phyloP scores from a whole-genome alignment of 345 rosid species.

The Garcia nutans region DNA sequence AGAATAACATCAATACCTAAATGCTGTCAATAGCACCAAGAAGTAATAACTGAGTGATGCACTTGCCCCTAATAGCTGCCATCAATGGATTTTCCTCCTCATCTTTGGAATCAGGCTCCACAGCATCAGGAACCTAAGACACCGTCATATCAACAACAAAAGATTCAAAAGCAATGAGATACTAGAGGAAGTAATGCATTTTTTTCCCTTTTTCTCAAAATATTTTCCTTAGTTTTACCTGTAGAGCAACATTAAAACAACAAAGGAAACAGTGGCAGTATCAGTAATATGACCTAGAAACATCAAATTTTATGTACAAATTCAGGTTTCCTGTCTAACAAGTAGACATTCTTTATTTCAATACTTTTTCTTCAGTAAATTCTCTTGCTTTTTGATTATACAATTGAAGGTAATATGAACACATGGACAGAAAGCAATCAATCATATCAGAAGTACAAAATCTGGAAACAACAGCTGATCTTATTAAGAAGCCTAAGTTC shows the following conservation, averaged over 20 bases:
- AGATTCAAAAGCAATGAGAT: not conserved
- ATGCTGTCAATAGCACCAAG: constrained; percentile 81
- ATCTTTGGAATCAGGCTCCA: constrained; percentile 55
- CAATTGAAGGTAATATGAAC: not conserved
- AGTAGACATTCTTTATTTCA: not conserved
- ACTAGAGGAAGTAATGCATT: not conserved
- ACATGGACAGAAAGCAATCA: not conserved
- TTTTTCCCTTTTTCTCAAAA: not conserved
- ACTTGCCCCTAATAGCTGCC: constrained; percentile 78
- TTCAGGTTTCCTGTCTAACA: not conserved
- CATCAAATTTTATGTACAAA: not conserved
- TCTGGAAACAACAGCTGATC: not conserved
- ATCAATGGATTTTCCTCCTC: constrained; percentile 76
- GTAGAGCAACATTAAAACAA: not conserved
- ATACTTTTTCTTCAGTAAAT: not conserved
- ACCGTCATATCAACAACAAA: constrained; percentile 16
- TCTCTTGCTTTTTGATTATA: not conserved
- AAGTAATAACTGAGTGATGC: constrained; percentile 81
- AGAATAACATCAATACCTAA: constrained; percentile 50
- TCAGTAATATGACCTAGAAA: not conserved
- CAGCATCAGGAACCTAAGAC: constrained; percentile 54
- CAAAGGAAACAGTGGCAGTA: not conserved
- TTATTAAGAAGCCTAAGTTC: constrained; percentile 6
- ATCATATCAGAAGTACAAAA: not conserved
- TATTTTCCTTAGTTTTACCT: not conserved